These are phyloP conservation scores for Botrytis medusae DNA, from an alignment of 2,329 filamentous ascomycete species.

Conservation along the genomic window DNA sequence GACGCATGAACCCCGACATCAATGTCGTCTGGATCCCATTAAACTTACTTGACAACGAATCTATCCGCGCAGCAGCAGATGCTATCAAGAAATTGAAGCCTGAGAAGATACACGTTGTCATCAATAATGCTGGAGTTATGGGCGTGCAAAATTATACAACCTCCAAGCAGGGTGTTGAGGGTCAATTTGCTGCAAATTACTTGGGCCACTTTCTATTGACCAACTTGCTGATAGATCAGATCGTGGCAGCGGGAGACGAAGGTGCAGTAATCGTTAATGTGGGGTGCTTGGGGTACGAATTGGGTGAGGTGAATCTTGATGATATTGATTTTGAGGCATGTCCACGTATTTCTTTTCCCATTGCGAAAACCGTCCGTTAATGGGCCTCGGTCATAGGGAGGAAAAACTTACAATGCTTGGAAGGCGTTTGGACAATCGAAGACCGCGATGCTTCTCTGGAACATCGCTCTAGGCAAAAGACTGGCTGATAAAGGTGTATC, in stretches of 20 bases:
- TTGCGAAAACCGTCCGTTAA: not conserved
- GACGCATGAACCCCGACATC: not conserved
- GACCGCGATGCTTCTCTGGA: not conserved
- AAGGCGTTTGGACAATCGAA: constrained; percentile 1
- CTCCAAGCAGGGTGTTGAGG: constrained; percentile 44
- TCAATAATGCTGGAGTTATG: constrained; percentile 49
- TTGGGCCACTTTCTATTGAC: constrained; percentile 39
- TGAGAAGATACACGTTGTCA: constrained; percentile 42
- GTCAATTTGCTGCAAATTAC: constrained; percentile 36
- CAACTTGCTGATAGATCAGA: constrained; percentile 35
- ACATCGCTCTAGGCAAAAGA: not conserved
- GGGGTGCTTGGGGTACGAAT: constrained; percentile 42
- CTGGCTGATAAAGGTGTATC: not conserved
- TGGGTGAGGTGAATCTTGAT: constrained; percentile 42
- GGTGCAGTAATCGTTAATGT: constrained; percentile 43
- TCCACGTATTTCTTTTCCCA: not conserved
- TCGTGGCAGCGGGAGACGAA: constrained; percentile 24
- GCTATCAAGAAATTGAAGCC: constrained; percentile 33
- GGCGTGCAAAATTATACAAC: constrained; percentile 35
- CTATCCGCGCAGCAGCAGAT: not conserved
- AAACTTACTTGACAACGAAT: not conserved
- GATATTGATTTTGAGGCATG: constrained; percentile 41
- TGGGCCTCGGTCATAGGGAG: not conserved
- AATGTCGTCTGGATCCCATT: not conserved
- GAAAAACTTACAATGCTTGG: not conserved